Conservation (phyloP, 768 basidiomycete genomes). For the Auricularia sp. region DNA sequence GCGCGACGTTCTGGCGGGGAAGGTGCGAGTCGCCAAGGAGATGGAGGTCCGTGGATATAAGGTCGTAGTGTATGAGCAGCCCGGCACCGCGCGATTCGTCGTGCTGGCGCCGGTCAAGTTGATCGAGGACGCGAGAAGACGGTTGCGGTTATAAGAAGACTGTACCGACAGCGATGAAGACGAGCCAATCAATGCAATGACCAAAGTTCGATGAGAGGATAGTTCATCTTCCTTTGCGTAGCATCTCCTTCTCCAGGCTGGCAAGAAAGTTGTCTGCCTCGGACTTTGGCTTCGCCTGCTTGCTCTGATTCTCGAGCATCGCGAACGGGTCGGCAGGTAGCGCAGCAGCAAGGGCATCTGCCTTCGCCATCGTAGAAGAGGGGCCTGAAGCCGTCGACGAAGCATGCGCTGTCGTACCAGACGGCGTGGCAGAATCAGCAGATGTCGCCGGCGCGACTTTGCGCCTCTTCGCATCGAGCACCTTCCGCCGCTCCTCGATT, state of each 20-base stretch:
- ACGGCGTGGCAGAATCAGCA: background rate
- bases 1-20: slow-evolving; percentile 34
- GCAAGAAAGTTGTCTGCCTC: slow-evolving; percentile 57
- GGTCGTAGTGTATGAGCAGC: slow-evolving; percentile 35
- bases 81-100: slow-evolving; percentile 15
- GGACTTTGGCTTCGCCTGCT: slow-evolving; percentile 9
- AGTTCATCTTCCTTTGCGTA: background rate
- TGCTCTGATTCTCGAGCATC: slow-evolving; percentile 27
- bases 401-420: background rate
- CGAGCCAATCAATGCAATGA: background rate
- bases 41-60: slow-evolving; percentile 26
- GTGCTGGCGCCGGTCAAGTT: background rate
- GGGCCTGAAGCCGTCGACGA: background rate
- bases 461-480: slow-evolving; percentile 57
- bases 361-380: background rate
- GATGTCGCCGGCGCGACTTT: slow-evolving; percentile 27
- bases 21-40: slow-evolving; percentile 25
- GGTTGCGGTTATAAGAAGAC: background rate
- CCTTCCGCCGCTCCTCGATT: slow-evolving; percentile 60
- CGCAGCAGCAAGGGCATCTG: slow-evolving; percentile 3
- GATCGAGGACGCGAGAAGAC: background rate
- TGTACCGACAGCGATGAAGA: background rate
- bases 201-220: background rate
- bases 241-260: slow-evolving; percentile 51
- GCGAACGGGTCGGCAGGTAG: slow-evolving; percentile 38